Percentiles rank a stretch among this genome's conserved stretches.
phyloP scores from a whole-genome alignment of 805 yeast genomes.

The Zygoascus bituminiphila region DNA sequence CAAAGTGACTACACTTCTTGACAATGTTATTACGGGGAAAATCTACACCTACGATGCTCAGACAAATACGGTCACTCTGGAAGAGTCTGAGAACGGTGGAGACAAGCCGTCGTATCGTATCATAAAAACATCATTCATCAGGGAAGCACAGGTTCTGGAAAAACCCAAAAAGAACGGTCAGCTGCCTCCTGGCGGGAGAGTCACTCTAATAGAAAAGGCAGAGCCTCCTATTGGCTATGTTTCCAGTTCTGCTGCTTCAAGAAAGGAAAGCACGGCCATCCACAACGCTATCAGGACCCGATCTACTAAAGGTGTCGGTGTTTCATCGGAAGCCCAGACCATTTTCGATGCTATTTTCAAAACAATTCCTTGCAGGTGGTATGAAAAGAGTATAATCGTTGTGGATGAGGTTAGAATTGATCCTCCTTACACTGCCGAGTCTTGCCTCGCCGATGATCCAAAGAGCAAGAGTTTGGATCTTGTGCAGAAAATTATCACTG shows the following conservation, averaged over 20 bases:
- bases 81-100: background rate
- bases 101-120: slow-evolving; percentile 35
- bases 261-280: slow-evolving; percentile 22
- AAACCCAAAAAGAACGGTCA: slow-evolving; percentile 28
- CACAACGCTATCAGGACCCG: slow-evolving; percentile 21
- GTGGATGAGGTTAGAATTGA: slow-evolving; percentile 39
- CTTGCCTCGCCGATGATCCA: slow-evolving; percentile 25
- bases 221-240: slow-evolving; percentile 31
- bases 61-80: slow-evolving; percentile 35
- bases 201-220: slow-evolving; percentile 24
- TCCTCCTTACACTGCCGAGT: slow-evolving; percentile 35
- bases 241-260: slow-evolving; percentile 24
- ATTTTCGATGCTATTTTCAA: slow-evolving; percentile 38
- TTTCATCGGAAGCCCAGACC: slow-evolving; percentile 36
- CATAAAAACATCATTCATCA: slow-evolving; percentile 51
- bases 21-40: slow-evolving; percentile 49
- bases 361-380: slow-evolving; percentile 41
- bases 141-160: slow-evolving; percentile 40
- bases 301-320: slow-evolving; percentile 29
- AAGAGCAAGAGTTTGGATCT: slow-evolving; percentile 31
- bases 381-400: slow-evolving; percentile 36
- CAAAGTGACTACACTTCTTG: slow-evolving; percentile 51
- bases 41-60: slow-evolving; percentile 51
- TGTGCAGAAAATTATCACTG: slow-evolving; percentile 43
- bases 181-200: slow-evolving; percentile 1